Conservation (phyloP, 768 basidiomycete genomes). For the Tephrocybe sp. region DNA sequence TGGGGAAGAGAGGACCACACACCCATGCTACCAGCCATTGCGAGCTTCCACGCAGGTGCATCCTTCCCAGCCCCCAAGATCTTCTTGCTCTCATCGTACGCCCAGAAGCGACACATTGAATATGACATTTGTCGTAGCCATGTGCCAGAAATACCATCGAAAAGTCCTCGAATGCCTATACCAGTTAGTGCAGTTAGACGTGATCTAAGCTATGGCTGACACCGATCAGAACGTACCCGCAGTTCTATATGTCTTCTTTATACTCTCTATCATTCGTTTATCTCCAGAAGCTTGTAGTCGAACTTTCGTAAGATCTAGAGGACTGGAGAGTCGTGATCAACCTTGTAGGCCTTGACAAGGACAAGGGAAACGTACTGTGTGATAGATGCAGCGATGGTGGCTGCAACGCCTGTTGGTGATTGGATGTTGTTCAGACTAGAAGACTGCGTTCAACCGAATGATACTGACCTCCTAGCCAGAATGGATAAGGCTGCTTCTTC, state of each 20-base stretch:
- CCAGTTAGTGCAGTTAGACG: conserved; percentile 22
- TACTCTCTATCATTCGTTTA: conserved; percentile 83
- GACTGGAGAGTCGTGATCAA: conserved; percentile 36
- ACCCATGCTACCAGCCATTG: conserved; percentile 84
- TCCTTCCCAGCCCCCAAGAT: conserved; percentile 68
- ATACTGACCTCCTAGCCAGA: conserved; percentile 74
- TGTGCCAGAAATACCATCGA: conserved; percentile 85
- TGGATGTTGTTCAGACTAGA: neutral
- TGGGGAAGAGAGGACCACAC: conserved; percentile 26
- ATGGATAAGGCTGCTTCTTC: conserved; percentile 77
- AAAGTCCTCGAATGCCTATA: conserved; percentile 65
- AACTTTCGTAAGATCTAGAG: conserved; percentile 88
- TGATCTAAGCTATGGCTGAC: neutral
- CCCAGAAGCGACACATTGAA: conserved; percentile 90
- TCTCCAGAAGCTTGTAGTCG: conserved; percentile 89
- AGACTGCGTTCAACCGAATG: neutral
- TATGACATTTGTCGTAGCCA: conserved; percentile 93
- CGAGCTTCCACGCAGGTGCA: conserved; percentile 79
- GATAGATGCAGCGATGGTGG: conserved; percentile 84
- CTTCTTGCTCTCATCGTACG: conserved; percentile 90
- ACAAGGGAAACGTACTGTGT: conserved; percentile 60
- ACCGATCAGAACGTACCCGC: conserved; percentile 50
- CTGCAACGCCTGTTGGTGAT: conserved; percentile 62
- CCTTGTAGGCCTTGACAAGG: neutral
- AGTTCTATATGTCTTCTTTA: conserved; percentile 78